phyloP scores from a whole-genome alignment of 768 basidiomycete genomes.

The Termitomyces sp. region DNA sequence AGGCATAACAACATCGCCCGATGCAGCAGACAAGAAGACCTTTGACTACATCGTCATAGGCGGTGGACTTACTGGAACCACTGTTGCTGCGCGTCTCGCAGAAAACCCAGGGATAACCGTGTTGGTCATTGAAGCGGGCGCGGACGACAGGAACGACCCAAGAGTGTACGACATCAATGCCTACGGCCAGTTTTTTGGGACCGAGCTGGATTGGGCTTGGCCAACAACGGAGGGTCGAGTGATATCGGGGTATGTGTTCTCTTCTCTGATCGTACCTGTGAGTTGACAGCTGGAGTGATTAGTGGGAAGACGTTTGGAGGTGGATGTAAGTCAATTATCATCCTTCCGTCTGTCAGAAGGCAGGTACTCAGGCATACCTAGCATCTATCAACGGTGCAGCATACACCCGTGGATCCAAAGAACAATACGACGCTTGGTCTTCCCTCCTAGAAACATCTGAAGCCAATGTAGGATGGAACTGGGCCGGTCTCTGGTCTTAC shows the following conservation, averaged over 20 bases:
- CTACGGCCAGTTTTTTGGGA: slow-evolving; percentile 34
- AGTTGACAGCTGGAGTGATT: background rate
- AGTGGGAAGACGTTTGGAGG: slow-evolving; percentile 45
- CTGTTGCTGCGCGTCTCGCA: slow-evolving; percentile 41
- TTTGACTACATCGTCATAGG: slow-evolving; percentile 43
- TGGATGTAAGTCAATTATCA: slow-evolving; percentile 21
- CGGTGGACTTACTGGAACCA: slow-evolving; percentile 40
- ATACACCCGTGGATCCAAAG: slow-evolving; percentile 37
- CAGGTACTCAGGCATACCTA: slow-evolving; percentile 2
- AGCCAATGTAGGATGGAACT: slow-evolving; percentile 40
- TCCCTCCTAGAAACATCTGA: slow-evolving; percentile 32
- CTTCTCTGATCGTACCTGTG: background rate
- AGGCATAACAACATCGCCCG: slow-evolving; percentile 27
- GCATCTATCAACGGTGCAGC: slow-evolving; percentile 44
- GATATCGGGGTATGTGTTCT: slow-evolving; percentile 30
- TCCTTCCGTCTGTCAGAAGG: background rate
- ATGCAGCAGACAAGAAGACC: slow-evolving; percentile 26
- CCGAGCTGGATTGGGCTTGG: slow-evolving; percentile 41
- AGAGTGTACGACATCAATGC: slow-evolving; percentile 40
- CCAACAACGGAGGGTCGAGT: slow-evolving; percentile 32
- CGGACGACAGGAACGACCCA: slow-evolving; percentile 36
- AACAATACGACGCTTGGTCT: slow-evolving; percentile 39
- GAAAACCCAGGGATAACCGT: slow-evolving; percentile 37
- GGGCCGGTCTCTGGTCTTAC: slow-evolving; percentile 35
- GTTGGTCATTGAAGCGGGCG: slow-evolving; percentile 46